These are phyloP conservation scores for Buddleja alternifolia DNA, from an alignment of 257 asterid genomes.

Conservation along the genomic window DNA sequence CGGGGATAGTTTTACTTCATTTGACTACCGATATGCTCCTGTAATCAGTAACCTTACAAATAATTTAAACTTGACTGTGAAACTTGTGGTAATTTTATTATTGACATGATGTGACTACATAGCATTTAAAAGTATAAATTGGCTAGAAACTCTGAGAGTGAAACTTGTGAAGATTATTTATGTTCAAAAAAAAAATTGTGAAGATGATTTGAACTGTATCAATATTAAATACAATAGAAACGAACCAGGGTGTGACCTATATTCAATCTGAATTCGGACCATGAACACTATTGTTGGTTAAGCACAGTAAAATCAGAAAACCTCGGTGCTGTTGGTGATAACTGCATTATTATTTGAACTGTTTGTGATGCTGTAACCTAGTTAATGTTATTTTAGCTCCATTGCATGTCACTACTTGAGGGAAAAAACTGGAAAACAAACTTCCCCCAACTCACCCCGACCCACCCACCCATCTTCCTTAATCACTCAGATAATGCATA, in stretches of 20 bases:
- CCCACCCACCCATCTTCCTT: neutral
- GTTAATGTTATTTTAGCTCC: conserved; percentile 14
- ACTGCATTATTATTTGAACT: neutral
- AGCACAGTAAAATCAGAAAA: neutral
- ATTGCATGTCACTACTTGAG: neutral
- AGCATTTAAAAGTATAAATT: neutral
- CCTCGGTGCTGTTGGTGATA: neutral
- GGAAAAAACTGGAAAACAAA: neutral
- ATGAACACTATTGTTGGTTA: conserved; percentile 8
- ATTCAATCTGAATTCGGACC: neutral
- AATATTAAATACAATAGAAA: neutral
- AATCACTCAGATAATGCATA: neutral
- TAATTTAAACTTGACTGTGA: neutral
- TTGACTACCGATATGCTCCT: conserved; percentile 13
- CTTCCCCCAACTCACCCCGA: too few species aligned
- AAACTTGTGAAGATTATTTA: neutral
- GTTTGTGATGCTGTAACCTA: conserved; percentile 2
- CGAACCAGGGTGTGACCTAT: neutral
- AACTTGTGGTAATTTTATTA: neutral
- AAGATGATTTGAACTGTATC: neutral
- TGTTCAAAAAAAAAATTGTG: too few species aligned
- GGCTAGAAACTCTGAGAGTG: conserved; percentile 1
- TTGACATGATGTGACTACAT: conserved; percentile 3
- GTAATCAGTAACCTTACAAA: neutral
- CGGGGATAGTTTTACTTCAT: neutral